Evolutionary conservation across 2,329 filamentous ascomycete species (phyloP).

Genomic region (Aspergillus sclerotialis): DNA sequence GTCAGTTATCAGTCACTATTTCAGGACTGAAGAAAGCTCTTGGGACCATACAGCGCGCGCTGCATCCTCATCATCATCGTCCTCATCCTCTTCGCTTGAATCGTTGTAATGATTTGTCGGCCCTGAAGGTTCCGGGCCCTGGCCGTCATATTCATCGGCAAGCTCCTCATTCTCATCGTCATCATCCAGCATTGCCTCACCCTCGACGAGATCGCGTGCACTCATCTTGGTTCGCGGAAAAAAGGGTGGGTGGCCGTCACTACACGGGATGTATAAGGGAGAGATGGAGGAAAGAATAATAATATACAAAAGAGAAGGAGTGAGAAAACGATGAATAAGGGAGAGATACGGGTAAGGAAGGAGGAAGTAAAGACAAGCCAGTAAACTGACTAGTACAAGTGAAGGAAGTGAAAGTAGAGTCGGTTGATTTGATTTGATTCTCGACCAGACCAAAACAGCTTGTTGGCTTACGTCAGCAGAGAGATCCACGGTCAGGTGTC

Average conservation of each 20-base stretch:
- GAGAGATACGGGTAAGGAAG: too few species aligned
- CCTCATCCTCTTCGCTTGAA: constrained; percentile 86
- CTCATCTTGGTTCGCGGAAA: constrained; percentile 48
- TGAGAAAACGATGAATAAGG: not conserved
- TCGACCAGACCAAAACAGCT: too few species aligned
- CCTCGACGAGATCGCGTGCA: constrained; percentile 64
- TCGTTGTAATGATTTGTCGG: constrained; percentile 57
- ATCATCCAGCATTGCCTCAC: constrained; percentile 79
- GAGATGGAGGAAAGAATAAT: too few species aligned
- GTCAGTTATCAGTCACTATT: constrained; percentile 9
- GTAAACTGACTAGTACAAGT: too few species aligned
- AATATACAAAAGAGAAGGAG: constrained; percentile 4
- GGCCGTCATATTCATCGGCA: constrained; percentile 63
- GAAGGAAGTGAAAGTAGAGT: too few species aligned
- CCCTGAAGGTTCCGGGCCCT: constrained; percentile 28
- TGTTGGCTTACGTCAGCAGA: not conserved
- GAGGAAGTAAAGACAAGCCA: too few species aligned
- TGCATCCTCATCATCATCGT: constrained; percentile 85
- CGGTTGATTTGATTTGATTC: too few species aligned
- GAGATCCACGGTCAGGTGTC: not conserved
- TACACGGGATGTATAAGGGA: not conserved
- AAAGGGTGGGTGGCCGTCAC: constrained; percentile 1
- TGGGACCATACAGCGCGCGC: constrained; percentile 57
- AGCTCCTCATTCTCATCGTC: constrained; percentile 77
- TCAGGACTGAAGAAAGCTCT: constrained; percentile 1